Conservation (phyloP, 1,284 basidiomycete species). For the Moesziomyces parantarcticus region DNA sequence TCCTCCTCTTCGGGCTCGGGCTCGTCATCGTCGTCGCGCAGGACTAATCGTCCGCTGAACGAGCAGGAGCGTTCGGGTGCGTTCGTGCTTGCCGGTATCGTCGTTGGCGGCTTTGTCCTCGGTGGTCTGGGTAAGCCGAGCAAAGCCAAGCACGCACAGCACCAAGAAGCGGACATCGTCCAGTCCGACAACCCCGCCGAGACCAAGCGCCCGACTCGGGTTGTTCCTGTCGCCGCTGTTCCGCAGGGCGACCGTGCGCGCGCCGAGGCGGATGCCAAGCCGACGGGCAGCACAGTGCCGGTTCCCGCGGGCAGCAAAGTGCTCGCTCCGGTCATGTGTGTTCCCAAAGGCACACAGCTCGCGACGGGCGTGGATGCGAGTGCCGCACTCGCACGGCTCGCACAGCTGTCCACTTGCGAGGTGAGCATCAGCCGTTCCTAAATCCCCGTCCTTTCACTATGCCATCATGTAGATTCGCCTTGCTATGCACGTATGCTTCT, state of each 20-base stretch:
- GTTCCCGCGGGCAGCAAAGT: slow-evolving; percentile 37
- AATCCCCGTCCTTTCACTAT: slow-evolving; percentile 1
- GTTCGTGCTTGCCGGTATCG: slow-evolving; percentile 73
- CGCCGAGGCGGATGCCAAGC: slow-evolving; percentile 15
- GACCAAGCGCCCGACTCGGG: slow-evolving; percentile 11
- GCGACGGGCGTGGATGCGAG: too few species aligned
- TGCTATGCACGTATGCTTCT: neutral
- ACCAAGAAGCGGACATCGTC: slow-evolving; percentile 2
- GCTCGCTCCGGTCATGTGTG: slow-evolving; percentile 45
- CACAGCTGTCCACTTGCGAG: slow-evolving; percentile 52
- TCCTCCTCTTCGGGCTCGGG: slow-evolving; percentile 17
- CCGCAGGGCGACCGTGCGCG: slow-evolving; percentile 26
- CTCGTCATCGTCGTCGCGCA: slow-evolving; percentile 29
- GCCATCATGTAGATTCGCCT: neutral
- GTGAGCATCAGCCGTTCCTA: slow-evolving; percentile 42
- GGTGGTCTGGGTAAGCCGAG: slow-evolving; percentile 70
- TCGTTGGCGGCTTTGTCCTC: slow-evolving; percentile 73
- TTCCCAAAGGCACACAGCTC: slow-evolving; percentile 38
- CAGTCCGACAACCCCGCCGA: slow-evolving; percentile 1
- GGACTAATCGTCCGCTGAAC: slow-evolving; percentile 70
- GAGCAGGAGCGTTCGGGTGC: slow-evolving; percentile 73
- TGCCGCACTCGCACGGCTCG: slow-evolving; percentile 32
- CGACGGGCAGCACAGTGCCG: slow-evolving; percentile 22
- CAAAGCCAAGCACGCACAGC: slow-evolving; percentile 23
- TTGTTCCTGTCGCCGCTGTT: slow-evolving; percentile 29